These are phyloP conservation scores for Pichia kluyveri DNA, from an alignment of 805 yeast species.

Conservation along the genomic window DNA sequence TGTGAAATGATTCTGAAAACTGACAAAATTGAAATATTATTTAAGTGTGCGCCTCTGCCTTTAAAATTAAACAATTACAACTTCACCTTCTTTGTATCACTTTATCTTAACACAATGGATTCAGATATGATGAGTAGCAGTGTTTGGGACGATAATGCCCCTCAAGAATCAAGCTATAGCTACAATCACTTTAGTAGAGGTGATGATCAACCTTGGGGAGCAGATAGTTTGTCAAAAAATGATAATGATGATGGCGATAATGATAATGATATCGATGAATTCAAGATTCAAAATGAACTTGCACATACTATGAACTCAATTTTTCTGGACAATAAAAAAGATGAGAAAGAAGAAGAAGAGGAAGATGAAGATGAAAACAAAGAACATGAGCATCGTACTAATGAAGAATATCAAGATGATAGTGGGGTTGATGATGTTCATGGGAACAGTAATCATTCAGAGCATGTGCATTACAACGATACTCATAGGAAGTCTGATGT, in stretches of 20 bases:
- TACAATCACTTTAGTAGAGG: background rate
- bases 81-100: too few species aligned
- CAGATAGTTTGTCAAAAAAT: background rate
- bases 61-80: background rate
- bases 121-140: conserved; percentile 8
- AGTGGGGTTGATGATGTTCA: background rate
- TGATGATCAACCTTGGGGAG: background rate
- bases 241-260: background rate
- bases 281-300: conserved; percentile 15
- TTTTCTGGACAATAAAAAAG: conserved; percentile 3
- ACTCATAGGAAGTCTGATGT: conserved; percentile 1
- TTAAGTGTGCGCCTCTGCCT: background rate
- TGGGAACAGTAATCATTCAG: background rate
- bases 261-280: conserved; percentile 8
- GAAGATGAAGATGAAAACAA: too few species aligned
- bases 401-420: background rate
- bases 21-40: background rate
- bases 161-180: background rate
- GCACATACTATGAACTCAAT: conserved; percentile 15
- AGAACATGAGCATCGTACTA: conserved; percentile 1
- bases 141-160: conserved; percentile 49
- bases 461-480: conserved; percentile 10
- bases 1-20: background rate
- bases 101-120: background rate
- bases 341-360: conserved; percentile 5